These are phyloP conservation scores for Penicillium manginii DNA, from an alignment of 495 filamentous ascomycete genomes.

Conservation along the genomic window DNA sequence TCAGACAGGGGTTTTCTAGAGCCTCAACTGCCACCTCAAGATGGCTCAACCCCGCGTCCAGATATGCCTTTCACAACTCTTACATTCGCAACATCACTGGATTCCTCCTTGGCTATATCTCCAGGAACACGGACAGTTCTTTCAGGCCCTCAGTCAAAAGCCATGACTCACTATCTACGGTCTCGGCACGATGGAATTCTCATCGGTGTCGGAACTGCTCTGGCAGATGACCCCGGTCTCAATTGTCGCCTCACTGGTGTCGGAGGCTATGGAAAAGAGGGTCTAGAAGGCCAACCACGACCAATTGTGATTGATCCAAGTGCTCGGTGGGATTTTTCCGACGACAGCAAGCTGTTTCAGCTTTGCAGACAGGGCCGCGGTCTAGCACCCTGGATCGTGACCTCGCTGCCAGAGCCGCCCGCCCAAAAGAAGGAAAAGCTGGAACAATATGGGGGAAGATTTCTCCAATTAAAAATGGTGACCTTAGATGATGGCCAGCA, in stretches of 20 bases:
- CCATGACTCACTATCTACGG: constrained; percentile 91
- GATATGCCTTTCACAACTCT: constrained; percentile 67
- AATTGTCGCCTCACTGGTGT: constrained; percentile 71
- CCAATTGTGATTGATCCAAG: constrained; percentile 80
- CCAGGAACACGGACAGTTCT: constrained; percentile 77
- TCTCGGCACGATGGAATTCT: constrained; percentile 82
- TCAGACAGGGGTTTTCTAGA: constrained; percentile 46
- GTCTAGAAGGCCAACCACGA: constrained; percentile 63
- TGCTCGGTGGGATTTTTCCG: constrained; percentile 64
- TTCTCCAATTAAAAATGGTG: constrained; percentile 36
- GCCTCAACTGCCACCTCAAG: constrained; percentile 43
- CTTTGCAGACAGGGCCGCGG: constrained; percentile 66
- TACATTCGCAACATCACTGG: constrained; percentile 87
- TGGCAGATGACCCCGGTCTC: constrained; percentile 81
- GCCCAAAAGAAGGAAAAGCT: constrained; percentile 35
- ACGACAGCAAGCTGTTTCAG: constrained; percentile 64
- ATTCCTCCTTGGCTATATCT: constrained; percentile 71
- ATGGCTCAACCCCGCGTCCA: constrained; percentile 17
- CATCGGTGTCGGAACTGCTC: constrained; percentile 82
- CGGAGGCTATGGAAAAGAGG: constrained; percentile 51
- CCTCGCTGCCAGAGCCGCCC: constrained; percentile 34
- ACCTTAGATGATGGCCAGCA: constrained; percentile 19
- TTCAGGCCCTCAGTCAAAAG: constrained; percentile 80
- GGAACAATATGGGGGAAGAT: constrained; percentile 50
- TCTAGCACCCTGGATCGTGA: constrained; percentile 70